phyloP scores from a whole-genome alignment of 202 grass and related monocot genomes.

The Hordeum pubiflorum region DNA sequence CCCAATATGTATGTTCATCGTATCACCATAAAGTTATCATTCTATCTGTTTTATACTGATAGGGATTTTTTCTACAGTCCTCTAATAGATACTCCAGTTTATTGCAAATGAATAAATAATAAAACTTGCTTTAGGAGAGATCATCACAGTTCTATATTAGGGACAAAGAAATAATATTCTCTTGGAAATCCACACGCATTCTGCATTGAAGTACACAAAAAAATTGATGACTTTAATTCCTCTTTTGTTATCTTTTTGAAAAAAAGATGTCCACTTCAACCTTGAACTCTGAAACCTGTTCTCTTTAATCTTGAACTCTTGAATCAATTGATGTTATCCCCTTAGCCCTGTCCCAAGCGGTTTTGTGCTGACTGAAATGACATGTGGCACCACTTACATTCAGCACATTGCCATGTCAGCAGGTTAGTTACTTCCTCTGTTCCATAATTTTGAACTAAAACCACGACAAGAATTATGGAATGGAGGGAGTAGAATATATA shows the following conservation, averaged over 20 bases:
- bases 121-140: not conserved
- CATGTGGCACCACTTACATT: not conserved
- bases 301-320: not conserved
- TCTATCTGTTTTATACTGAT: not conserved
- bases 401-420: not conserved
- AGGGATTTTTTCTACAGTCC: not conserved
- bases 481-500: not conserved
- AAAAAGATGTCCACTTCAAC: not conserved
- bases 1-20: constrained; percentile 53
- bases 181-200: not conserved
- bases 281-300: not conserved
- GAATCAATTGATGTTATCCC: not conserved
- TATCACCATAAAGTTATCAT: constrained; percentile 10
- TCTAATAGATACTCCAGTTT: constrained; percentile 1
- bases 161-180: not conserved
- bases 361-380: not conserved
- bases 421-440: not conserved
- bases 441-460: no score
- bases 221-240: not conserved
- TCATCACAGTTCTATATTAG: constrained; percentile 1
- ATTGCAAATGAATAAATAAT: not conserved
- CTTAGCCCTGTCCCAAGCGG: not conserved
- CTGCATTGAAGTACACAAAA: not conserved
- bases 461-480: no score
- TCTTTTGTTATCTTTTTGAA: not conserved